Evolutionary conservation across 495 filamentous ascomycete species (phyloP).

Genomic region (Trichocladium antarcticum): DNA sequence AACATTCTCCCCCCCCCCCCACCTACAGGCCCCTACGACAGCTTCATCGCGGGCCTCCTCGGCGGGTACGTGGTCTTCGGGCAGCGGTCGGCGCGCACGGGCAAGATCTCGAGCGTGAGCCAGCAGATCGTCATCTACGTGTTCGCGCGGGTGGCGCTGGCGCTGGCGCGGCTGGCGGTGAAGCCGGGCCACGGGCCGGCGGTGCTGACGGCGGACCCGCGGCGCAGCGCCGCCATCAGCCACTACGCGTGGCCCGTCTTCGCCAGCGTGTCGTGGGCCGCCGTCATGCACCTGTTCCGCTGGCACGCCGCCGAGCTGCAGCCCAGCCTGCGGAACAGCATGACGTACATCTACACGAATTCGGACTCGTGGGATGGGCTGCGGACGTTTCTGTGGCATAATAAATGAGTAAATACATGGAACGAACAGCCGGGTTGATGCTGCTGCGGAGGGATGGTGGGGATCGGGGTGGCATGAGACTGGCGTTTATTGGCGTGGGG

Average conservation of each 20-base stretch:
- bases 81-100: constrained; percentile 41
- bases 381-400: constrained; percentile 68
- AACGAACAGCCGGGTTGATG: too few relatives aligned
- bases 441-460: background rate
- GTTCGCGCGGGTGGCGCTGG: constrained; percentile 81
- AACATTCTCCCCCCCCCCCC: background rate
- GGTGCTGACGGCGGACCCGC: constrained; percentile 34
- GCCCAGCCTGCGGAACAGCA: constrained; percentile 83
- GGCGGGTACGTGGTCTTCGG: constrained; percentile 94
- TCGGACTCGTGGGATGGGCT: constrained; percentile 77
- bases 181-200: constrained; percentile 45
- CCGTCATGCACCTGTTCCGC: constrained; percentile 91
- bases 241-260: constrained; percentile 81
- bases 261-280: constrained; percentile 76
- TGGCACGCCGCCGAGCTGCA: constrained; percentile 85
- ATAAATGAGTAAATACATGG: constrained; percentile 57
- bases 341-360: constrained; percentile 90
- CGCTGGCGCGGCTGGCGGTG: constrained; percentile 69
- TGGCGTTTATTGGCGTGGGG: too few relatives aligned
- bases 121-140: constrained; percentile 99
- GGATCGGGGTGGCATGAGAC: background rate
- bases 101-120: constrained; percentile 67
- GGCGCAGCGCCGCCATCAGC: constrained; percentile 38
- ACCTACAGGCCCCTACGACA: constrained; percentile 54
- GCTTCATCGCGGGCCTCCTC: constrained; percentile 79